Evolutionary conservation across 805 yeast species (phyloP), one percentile per base, ranked within the genome.

Genomic region (Jamesozyma hellenica): DNA sequence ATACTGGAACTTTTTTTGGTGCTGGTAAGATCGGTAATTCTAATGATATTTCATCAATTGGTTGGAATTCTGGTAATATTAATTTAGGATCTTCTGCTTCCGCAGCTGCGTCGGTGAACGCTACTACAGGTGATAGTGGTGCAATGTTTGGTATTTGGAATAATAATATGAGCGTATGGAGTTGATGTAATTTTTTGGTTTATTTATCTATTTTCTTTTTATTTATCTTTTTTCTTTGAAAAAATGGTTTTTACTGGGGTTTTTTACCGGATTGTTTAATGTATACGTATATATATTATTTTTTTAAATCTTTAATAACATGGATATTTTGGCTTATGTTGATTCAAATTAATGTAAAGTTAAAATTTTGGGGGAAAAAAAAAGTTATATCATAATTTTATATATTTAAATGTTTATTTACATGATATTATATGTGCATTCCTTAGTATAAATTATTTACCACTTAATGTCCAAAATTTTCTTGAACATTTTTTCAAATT

Each of bases 161-260:
- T 40, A 57, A 49, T 41, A 61, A 60, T 40, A 61, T 60, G 63
- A 60, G 63, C 38, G 67, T 63, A 35, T 63, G 67, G 67, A 59
- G 64, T 43, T 61, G 38, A 49, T n/a, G 28, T 12, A 31, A 5
- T 6, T 17, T n/a, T 13, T 14, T 6, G 33, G 28, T 30, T 13
- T 37, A 17, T 19, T 32, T 6, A 18, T 18, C 15, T 17, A 4
- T 11, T 18, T 32, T 18, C 18, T 19, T 32, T 32, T 21, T n/a
- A 25, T 25, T 7, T 32, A 11, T 21, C 12, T 14, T 11, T 30
- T 28, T 28, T 4, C 14, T 29, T 29, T 11, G 5, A 14, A 11
- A 6, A 9, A 29, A n/a, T 16, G 32, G 32, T 29, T 29, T 29
- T n/a, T 29, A 4, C 5, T n/a, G 11, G 32, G 32, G 32, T 10